Evolutionary conservation across 2,329 filamentous ascomycete genomes (phyloP).

Genomic region (Diaporthe ilicicola): DNA sequence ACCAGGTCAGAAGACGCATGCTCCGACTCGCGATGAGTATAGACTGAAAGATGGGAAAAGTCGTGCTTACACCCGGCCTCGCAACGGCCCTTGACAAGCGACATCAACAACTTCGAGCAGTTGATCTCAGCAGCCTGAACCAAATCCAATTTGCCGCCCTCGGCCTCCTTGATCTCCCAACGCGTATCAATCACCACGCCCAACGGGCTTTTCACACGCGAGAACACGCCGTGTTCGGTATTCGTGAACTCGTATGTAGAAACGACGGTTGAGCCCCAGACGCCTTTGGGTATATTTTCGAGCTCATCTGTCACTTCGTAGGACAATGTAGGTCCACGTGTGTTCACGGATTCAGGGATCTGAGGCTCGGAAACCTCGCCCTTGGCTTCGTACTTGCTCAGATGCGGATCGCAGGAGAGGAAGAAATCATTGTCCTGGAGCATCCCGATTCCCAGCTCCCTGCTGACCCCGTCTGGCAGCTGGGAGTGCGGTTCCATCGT

Average conservation of each 20-base stretch:
- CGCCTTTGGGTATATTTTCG: slow-evolving; percentile 45
- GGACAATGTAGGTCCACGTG: slow-evolving; percentile 37
- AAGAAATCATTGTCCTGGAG: slow-evolving; percentile 63
- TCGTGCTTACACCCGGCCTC: slow-evolving; percentile 54
- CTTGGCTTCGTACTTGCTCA: slow-evolving; percentile 52
- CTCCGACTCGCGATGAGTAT: too few species aligned
- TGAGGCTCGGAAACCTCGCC: slow-evolving; percentile 35
- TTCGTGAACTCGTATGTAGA: slow-evolving; percentile 65
- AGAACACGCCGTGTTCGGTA: slow-evolving; percentile 58
- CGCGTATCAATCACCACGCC: slow-evolving; percentile 61
- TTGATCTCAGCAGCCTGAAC: slow-evolving; percentile 60
- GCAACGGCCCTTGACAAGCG: slow-evolving; percentile 59
- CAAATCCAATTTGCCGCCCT: slow-evolving; percentile 48
- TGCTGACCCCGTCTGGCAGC: slow-evolving; percentile 49
- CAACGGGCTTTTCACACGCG: slow-evolving; percentile 61
- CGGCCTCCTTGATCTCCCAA: slow-evolving; percentile 52
- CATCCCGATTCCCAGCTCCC: slow-evolving; percentile 49
- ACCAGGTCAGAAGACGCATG: not conserved
- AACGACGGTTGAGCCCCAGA: slow-evolving; percentile 63
- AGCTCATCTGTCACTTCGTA: slow-evolving; percentile 40
- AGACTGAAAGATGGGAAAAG: too few species aligned
- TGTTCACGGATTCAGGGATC: slow-evolving; percentile 40
- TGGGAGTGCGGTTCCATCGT: slow-evolving; percentile 52
- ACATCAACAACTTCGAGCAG: slow-evolving; percentile 59
- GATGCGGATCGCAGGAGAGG: slow-evolving; percentile 61